Base-by-base conservation (phyloP, 2,329 filamentous ascomycete species). In the Cladosporium velox region DNA sequence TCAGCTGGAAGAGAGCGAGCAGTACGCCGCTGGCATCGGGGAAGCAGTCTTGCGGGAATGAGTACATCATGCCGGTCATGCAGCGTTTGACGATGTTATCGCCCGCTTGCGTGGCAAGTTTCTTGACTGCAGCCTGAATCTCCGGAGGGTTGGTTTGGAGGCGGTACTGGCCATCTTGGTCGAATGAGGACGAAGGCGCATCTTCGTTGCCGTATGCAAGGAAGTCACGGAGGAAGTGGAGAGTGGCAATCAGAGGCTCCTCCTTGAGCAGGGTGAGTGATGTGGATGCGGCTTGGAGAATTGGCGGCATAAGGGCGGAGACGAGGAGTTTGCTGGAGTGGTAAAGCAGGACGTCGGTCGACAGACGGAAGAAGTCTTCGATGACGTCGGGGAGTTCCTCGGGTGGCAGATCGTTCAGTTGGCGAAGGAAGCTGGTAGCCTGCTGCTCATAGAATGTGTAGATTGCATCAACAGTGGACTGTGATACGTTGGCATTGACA, bases 1-100 rank as follows among this genome's bases (percentile, higher is more conserved):
- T 83, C 49, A 98, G 82, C 77, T 97, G 90, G 76, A 99, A 97
- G 70, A 98, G 84, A 3, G 90, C 89, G 67, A 99, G 87, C 62
- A 99, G 81, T n/a, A 97, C 92, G 4, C 93, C 93, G 59, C 92
- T 97, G 18, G 93, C 93, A 76, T 99, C 95, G 0, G 93, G 90
- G 75, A 98, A 96, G 80, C 93, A 97, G 77, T 98, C 95, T 52
- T 91, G 88, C 0, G 95, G 96, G 80, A 99, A 99, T 0, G 91
- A 96, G 77, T 97, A 97, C 94, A 99, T 98, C 93, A 99, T 96
- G 67, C 95, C 95, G 1, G 93, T 95, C 81, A 99, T 85, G 66
- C 96, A 89, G 69, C 93, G 91, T 79, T 97, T 94, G 8, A 95
- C 89, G 32, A 99, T 83, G 65, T 88, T 82, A 73, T 92, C 89